Percentiles rank a stretch among this genome's conserved stretches.
Conservation (phyloP, 129 eudicot genomes). For the Helianthus tuberosus region DNA sequence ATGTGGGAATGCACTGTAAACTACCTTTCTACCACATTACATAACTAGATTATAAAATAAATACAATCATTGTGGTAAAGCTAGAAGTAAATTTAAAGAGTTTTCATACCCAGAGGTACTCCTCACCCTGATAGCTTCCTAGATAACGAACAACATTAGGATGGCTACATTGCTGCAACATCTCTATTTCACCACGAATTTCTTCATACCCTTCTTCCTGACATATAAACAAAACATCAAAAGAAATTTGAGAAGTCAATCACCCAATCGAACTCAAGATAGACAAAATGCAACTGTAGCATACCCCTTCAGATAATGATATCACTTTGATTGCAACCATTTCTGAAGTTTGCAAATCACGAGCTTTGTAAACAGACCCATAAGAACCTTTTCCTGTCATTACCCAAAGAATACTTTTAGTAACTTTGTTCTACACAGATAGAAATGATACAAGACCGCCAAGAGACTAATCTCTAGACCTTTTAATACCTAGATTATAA, state of each 20-base stretch:
- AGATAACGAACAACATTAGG: slow-evolving; percentile 98
- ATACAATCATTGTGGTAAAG: background rate
- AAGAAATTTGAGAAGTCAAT: slow-evolving; percentile 13
- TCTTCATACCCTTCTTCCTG: slow-evolving; percentile 99
- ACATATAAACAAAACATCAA: slow-evolving; percentile 9
- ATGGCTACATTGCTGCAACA: slow-evolving; percentile 98
- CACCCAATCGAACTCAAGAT: slow-evolving; percentile 25
- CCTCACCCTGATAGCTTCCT: slow-evolving; percentile 98
- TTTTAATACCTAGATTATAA: background rate
- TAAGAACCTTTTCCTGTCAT: slow-evolving; percentile 94
- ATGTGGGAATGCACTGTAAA: background rate
- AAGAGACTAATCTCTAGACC: slow-evolving; percentile 20
- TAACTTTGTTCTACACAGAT: slow-evolving; percentile 18
- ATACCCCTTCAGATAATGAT: slow-evolving; percentile 95
- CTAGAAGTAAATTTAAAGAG: background rate
- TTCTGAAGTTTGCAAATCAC: slow-evolving; percentile 88
- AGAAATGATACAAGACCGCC: slow-evolving; percentile 2
- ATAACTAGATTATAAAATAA: background rate
- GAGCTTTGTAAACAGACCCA: slow-evolving; percentile 98
- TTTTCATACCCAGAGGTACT: slow-evolving; percentile 84
- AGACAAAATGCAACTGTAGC: slow-evolving; percentile 12
- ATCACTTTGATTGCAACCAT: slow-evolving; percentile 98
- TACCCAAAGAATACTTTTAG: slow-evolving; percentile 23
- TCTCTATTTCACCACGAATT: slow-evolving; percentile 96
- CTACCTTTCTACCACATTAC: slow-evolving; percentile 3